A percentile compares a stretch with the other conserved stretches of the same genome.
These are phyloP conservation scores for Teunomyces funiuensis DNA, from an alignment of 805 yeast genomes.

Conservation along the genomic window DNA sequence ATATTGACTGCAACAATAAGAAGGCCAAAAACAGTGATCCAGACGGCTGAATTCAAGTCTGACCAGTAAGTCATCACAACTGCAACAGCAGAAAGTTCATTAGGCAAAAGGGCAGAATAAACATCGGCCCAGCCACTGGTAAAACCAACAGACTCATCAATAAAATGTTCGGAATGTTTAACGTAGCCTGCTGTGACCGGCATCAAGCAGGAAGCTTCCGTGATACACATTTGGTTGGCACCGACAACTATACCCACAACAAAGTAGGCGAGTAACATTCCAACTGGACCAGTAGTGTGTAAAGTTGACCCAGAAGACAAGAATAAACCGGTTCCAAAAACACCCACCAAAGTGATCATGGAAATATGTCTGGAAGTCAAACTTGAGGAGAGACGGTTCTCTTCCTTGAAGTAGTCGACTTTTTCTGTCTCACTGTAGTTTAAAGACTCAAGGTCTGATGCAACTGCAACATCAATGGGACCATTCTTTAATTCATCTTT, in stretches of 20 bases:
- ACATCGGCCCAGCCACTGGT: conserved; percentile 47
- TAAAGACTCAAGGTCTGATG: conserved; percentile 3
- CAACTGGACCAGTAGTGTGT: conserved; percentile 34
- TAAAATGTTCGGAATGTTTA: conserved; percentile 36
- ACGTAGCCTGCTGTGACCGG: conserved; percentile 38
- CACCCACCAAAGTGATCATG: conserved; percentile 23
- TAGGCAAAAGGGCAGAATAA: conserved; percentile 35
- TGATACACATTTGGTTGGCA: conserved; percentile 38
- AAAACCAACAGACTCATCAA: conserved; percentile 48
- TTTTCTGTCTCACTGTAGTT: conserved; percentile 1
- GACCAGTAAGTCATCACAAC: conserved; percentile 48
- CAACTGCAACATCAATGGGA: neutral
- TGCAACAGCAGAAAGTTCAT: conserved; percentile 49
- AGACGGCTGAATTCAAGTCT: conserved; percentile 43
- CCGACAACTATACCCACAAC: conserved; percentile 47
- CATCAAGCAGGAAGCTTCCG: conserved; percentile 38
- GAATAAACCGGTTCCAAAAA: conserved; percentile 53
- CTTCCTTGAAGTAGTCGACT: neutral
- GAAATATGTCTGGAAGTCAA: conserved; percentile 20
- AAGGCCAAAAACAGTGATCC: conserved; percentile 44
- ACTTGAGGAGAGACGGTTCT: conserved; percentile 2
- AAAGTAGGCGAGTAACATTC: conserved; percentile 49
- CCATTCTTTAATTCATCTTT: neutral
- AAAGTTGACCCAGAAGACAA: conserved; percentile 54
- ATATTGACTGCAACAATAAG: conserved; percentile 34